Base-by-base conservation (phyloP, 331 rosid species). In the Malus hybrid region DNA sequence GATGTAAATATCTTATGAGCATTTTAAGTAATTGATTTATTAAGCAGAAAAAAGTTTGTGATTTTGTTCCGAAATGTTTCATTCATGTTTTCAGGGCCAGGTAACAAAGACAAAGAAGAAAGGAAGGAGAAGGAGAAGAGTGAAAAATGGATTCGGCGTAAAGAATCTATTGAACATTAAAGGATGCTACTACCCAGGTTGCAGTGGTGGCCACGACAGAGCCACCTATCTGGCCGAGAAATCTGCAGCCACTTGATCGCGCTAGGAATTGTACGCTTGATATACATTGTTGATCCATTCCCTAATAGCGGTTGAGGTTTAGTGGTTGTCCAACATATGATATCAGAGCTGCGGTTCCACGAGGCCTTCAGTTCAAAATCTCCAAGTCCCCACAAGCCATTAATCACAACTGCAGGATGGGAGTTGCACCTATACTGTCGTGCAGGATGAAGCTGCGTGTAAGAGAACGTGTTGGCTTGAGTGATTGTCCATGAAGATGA, bases 161-260 rank as follows among this genome's bases (percentile, higher is more conserved):
- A 92, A 80, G 90, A 87, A 90, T 75, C 65, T 88, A 72, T 56
- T 85, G 32, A 70, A 81, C 1, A 82, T 80, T 46, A 82, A 70
- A 44, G 84, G 93, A 32, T 86, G 85, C 63, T 87, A 76, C 65
- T 42, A 86, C 70, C 65, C 81, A 52, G 66, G 81, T 61, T 86
- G 90, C 84, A 29, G 10, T 14, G 28, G 28, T 2, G 85, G 87
- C 19, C 70, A 24, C 5, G 85, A 83, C 32, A 80, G 90, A 82
- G 76, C 39, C 69, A 70, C 31, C 31, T 75, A 60, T 78, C 74
- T 75, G 19, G 22, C 65, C 27, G 64, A n/a, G 71, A 84, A 84
- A 80, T 61, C 78, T 34, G 46, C 81, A 39, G 57, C 70, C 8
- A 31, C 76, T 11, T 85, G 84, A 89, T 36, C 29, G 6, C 22